phyloP scores from a whole-genome alignment of 1,284 basidiomycete genomes.

The Schizophyllum amplum region DNA sequence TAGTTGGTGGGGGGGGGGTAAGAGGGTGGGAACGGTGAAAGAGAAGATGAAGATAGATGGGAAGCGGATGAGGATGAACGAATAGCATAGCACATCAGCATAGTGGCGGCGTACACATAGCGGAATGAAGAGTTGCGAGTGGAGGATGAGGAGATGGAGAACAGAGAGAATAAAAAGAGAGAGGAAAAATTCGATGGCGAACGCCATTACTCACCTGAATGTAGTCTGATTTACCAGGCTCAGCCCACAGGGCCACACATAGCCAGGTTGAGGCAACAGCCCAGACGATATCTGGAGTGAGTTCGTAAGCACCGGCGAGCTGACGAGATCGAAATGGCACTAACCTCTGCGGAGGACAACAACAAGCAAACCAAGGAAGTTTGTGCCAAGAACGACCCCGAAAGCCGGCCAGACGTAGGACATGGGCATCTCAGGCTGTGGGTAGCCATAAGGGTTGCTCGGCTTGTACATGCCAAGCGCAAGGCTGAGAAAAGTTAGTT shows the following conservation, averaged over 20 bases:
- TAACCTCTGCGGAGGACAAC: conserved; percentile 33
- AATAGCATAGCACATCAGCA: too few relatives aligned
- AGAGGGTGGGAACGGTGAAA: too few relatives aligned
- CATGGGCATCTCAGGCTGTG: not conserved
- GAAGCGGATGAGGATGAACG: too few relatives aligned
- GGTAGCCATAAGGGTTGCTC: not conserved
- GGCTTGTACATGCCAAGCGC: not conserved
- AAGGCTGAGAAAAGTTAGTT: not conserved
- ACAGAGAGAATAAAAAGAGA: too few relatives aligned
- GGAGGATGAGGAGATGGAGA: too few relatives aligned
- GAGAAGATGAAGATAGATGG: too few relatives aligned
- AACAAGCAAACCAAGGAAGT: conserved; percentile 49
- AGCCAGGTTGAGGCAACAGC: conserved; percentile 66
- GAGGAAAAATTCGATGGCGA: too few relatives aligned
- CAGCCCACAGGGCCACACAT: conserved; percentile 53
- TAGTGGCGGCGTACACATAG: too few relatives aligned
- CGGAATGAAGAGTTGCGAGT: too few relatives aligned
- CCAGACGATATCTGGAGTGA: conserved; percentile 58
- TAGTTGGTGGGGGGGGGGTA: too few relatives aligned
- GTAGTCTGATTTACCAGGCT: conserved; percentile 48
- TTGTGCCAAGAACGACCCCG: conserved; percentile 49
- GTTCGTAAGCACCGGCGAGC: too few relatives aligned
- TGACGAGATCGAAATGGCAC: too few relatives aligned
- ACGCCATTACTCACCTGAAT: conserved; percentile 42
- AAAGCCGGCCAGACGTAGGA: conserved; percentile 54